Evolutionary conservation across 2,329 filamentous ascomycete species (phyloP), one percentile per base, ranked within the genome.

Genomic region (Zalaria obscura): DNA sequence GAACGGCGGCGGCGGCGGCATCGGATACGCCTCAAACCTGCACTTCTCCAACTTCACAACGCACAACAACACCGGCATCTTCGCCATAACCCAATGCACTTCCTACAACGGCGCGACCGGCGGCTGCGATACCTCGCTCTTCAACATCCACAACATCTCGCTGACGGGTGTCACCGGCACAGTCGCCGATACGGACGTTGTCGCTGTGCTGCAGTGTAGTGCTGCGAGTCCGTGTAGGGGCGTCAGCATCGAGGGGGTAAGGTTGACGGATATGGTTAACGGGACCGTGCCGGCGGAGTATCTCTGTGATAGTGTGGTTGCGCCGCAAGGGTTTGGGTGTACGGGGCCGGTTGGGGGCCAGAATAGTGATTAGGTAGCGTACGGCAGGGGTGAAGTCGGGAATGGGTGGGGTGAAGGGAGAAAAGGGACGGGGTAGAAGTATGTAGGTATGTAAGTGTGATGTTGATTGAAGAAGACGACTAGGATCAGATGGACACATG

Each of bases 1-100:
- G 1, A 77, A 78, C 47, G 73, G 74, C 10, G 74, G 72, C 2
- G 73, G 73, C 7, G 73, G 70, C 10, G 74, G 73, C 3, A 50
- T 68, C 0, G 73, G 73, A 6, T 63, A 56, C 39, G 58, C 57
- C 1, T 50, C 55, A 11, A 60, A 64, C 35, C 54, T 68, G 35
- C 48, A 47, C 27, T 44, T 37, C 39, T 34, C 35, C n/a, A 34
- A 45, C 44, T 53, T 51, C 34, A 47, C 42, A 3, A 27, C 52
- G 6, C 34, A 48, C 25, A 47, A 52, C 32, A 49, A 48, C 2
- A 45, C 43, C 4, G 46, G 45, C 3, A 45, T 48, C 0, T 50
- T 50, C 18, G 48, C 47, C 3, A 48, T 56, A 26, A 54, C 53
- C 25, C 53, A 55, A 31, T 55, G 54, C 41, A 51, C 49, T 1